These are phyloP conservation scores for Spirogloea muscicola DNA, from an alignment of 139 green algal species.

Conservation along the genomic window DNA sequence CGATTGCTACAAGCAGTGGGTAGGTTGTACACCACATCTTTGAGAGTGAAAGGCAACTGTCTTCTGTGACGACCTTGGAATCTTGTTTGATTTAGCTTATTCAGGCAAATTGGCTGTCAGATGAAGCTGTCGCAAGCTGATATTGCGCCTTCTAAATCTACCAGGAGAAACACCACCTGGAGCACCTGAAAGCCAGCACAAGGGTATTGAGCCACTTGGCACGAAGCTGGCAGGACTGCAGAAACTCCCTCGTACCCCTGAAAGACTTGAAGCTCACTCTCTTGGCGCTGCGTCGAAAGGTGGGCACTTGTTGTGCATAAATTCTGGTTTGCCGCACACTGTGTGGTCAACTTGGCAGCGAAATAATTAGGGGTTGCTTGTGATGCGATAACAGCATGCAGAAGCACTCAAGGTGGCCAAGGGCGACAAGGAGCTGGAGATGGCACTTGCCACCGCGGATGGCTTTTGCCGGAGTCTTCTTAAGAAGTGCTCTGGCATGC, in stretches of 20 bases:
- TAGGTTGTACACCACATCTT: neutral
- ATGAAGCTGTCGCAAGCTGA: slow-evolving; percentile 8
- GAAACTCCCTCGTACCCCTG: neutral
- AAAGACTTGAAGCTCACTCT: slow-evolving; percentile 6
- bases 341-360: no score
- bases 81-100: neutral
- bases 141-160: no score
- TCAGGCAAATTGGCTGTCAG: neutral
- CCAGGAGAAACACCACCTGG: slow-evolving; percentile 26
- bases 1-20: slow-evolving; percentile 44
- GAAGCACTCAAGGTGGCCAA: neutral
- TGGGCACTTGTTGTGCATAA: neutral
- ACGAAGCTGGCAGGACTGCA: neutral
- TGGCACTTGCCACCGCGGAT: neutral
- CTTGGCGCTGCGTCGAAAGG: slow-evolving; percentile 5
- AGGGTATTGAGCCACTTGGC: neutral
- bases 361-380: no score
- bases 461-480: neutral
- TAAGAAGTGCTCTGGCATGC: neutral
- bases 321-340: neutral
- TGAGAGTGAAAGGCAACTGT: no score
- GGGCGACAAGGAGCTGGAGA: neutral
- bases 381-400: neutral
- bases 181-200: slow-evolving; percentile 8
- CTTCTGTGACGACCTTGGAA: neutral